Conservation (phyloP, 495 filamentous ascomycete species). For the Tuber indicum region DNA sequence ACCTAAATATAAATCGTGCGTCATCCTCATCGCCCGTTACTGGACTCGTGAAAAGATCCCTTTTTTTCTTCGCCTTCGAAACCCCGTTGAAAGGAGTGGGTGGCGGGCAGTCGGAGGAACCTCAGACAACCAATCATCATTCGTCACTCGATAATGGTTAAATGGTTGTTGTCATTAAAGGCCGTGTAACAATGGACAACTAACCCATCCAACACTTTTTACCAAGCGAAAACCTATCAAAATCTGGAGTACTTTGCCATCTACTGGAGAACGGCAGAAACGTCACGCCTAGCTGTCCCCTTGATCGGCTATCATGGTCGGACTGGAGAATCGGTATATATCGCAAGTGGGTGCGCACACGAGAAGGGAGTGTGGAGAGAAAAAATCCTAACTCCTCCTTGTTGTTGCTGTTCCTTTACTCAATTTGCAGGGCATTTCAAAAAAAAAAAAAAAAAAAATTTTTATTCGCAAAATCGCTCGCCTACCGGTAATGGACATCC, state of each 20-base stretch:
- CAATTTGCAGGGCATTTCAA: background rate
- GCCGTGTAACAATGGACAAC: background rate
- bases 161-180: background rate
- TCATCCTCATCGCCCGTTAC: slow-evolving; percentile 3
- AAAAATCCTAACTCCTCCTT: background rate
- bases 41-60: background rate
- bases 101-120: background rate
- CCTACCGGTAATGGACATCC: background rate
- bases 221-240: background rate
- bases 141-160: background rate
- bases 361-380: slow-evolving; percentile 3
- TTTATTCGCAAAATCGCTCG: background rate
- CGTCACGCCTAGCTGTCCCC: background rate
- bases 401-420: background rate
- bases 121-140: background rate
- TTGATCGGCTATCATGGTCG: background rate
- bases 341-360: slow-evolving; percentile 1
- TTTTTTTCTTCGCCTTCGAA: background rate
- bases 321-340: background rate
- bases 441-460: background rate
- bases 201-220: background rate
- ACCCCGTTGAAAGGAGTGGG: background rate
- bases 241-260: background rate
- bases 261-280: background rate
- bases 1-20: slow-evolving; percentile 1